phyloP scores from a whole-genome alignment of 2,329 filamentous ascomycete genomes.

The Trichophyton simii region DNA sequence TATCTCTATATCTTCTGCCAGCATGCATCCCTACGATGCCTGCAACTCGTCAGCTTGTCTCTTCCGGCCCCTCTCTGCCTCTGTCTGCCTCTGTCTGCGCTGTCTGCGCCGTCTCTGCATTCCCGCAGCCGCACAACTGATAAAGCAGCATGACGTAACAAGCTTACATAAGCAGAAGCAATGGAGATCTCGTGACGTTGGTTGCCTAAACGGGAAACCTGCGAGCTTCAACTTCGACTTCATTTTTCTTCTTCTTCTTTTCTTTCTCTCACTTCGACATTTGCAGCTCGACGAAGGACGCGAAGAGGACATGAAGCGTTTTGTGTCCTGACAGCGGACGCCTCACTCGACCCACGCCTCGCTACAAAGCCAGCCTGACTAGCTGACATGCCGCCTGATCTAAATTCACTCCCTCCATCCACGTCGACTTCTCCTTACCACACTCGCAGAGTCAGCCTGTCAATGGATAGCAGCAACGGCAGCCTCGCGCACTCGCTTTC shows the following conservation, averaged over 20 bases:
- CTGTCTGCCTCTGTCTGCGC: too few relatives aligned
- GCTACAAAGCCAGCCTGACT: neutral
- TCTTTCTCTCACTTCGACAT: neutral
- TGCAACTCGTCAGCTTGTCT: too few relatives aligned
- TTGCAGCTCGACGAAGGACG: too few relatives aligned
- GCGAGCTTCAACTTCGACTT: neutral
- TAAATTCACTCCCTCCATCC: slow-evolving; percentile 54
- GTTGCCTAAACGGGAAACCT: neutral
- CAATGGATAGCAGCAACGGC: slow-evolving; percentile 23
- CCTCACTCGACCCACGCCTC: neutral
- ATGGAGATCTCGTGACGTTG: neutral
- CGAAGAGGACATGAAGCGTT: neutral
- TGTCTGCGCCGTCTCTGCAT: too few relatives aligned
- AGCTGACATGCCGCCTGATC: slow-evolving; percentile 53
- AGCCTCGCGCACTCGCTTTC: slow-evolving; percentile 44
- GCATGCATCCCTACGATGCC: too few relatives aligned
- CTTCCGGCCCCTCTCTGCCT: too few relatives aligned
- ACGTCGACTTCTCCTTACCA: slow-evolving; percentile 26
- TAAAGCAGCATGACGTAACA: neutral
- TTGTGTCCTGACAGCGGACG: neutral
- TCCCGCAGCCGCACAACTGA: too few relatives aligned
- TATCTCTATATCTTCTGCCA: too few relatives aligned
- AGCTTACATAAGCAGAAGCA: neutral
- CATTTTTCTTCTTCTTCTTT: too few relatives aligned
- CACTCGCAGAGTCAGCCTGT: neutral